phyloP scores from a whole-genome alignment of 495 filamentous ascomycete species.

The Paragyromitra xinjiangensis region DNA sequence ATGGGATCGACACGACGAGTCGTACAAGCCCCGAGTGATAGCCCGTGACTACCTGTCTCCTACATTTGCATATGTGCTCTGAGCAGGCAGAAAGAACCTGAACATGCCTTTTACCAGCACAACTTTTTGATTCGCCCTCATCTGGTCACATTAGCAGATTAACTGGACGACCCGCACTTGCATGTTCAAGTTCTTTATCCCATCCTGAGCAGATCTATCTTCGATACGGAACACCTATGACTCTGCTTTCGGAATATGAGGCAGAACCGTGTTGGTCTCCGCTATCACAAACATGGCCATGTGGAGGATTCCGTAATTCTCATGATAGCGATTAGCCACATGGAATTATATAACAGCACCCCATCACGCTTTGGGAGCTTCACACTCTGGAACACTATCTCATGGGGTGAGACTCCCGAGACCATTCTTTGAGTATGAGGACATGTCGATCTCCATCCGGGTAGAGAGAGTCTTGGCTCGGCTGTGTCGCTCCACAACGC shows the following conservation, averaged over 20 bases:
- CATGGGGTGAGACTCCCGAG: background rate
- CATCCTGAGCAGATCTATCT: background rate
- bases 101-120: no score
- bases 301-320: background rate
- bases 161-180: no score
- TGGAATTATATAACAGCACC: background rate
- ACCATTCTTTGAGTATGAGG: background rate
- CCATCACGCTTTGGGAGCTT: background rate
- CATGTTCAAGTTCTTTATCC: background rate
- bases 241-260: background rate
- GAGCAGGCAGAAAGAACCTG: no score
- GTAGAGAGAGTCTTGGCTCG: background rate
- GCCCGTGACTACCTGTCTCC: background rate
- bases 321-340: background rate
- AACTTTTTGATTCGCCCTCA: no score
- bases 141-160: no score
- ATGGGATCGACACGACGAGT: background rate
- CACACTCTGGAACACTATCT: background rate
- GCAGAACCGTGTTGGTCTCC: background rate
- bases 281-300: background rate
- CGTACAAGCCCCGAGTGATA: background rate
- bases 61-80: background rate
- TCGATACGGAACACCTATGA: background rate
- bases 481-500: background rate
- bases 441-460: background rate